A percentile compares a stretch with the other conserved stretches of the same genome.
Conservation (phyloP, 2,329 filamentous ascomycete genomes). For the Colletotrichum sansevieriae region DNA sequence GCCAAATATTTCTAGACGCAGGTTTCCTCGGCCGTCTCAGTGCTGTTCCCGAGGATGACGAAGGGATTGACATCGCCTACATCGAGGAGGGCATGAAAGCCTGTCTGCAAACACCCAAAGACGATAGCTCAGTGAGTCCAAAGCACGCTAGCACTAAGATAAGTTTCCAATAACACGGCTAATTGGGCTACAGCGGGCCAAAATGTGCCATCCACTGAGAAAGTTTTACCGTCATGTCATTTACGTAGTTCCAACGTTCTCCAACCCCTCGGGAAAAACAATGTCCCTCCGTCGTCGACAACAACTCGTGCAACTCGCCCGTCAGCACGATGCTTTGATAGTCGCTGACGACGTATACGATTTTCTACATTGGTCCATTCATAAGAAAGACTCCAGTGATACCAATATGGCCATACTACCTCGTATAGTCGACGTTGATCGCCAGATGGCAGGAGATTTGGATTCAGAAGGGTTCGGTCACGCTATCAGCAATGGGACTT, state of each 20-base stretch:
- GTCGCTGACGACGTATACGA: constrained; percentile 95
- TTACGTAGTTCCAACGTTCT: constrained; percentile 88
- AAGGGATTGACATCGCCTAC: constrained; percentile 75
- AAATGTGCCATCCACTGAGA: background rate
- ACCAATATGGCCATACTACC: constrained; percentile 62
- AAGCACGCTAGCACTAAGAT: constrained; percentile 52
- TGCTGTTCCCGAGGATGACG: constrained; percentile 80
- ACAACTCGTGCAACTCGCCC: constrained; percentile 78
- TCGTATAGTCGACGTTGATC: constrained; percentile 84
- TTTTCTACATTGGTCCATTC: constrained; percentile 79
- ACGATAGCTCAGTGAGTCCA: constrained; percentile 47
- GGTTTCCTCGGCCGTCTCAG: constrained; percentile 62
- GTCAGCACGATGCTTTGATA: constrained; percentile 83
- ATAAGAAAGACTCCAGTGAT: too few relatives aligned
- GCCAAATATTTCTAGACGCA: constrained; percentile 67
- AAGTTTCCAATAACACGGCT: constrained; percentile 48
- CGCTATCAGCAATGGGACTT: constrained; percentile 86
- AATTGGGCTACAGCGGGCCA: constrained; percentile 49
- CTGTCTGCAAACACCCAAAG: too few relatives aligned
- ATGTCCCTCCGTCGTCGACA: constrained; percentile 79
- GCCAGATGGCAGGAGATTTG: constrained; percentile 52
- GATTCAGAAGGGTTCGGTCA: constrained; percentile 78
- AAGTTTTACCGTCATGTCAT: constrained; percentile 90
- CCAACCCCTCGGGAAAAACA: constrained; percentile 87
- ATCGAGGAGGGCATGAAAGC: too few relatives aligned